Conservation (phyloP, 257 asterid genomes). For the Knoxia roxburghii region DNA sequence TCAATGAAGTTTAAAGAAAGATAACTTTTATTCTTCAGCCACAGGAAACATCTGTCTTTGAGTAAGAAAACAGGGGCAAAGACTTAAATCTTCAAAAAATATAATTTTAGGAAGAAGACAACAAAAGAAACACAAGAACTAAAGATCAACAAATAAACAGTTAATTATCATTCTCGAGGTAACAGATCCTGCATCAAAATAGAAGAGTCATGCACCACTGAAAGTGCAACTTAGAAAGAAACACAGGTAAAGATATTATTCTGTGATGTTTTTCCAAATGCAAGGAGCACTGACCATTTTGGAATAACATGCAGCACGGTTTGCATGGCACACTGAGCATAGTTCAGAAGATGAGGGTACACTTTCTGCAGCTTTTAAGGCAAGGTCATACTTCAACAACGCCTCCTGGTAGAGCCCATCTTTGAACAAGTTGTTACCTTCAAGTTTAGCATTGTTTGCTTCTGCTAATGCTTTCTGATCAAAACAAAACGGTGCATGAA, state of each 20-base stretch:
- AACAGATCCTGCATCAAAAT: not conserved
- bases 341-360: slow-evolving; percentile 57
- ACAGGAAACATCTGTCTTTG: not conserved
- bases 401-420: slow-evolving; percentile 73
- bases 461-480: slow-evolving; percentile 54
- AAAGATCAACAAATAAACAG: not conserved
- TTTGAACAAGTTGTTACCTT: slow-evolving; percentile 72
- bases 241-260: not conserved
- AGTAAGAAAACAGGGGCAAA: too few relatives aligned
- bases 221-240: not conserved
- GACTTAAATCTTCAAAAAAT: too few relatives aligned
- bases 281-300: slow-evolving; percentile 50
- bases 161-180: not conserved
- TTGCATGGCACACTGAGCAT: slow-evolving; percentile 72
- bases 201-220: not conserved
- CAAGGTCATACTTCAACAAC: slow-evolving; percentile 63
- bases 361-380: slow-evolving; percentile 59
- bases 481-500: slow-evolving; percentile 11
- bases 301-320: slow-evolving; percentile 86
- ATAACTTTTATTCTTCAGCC: too few relatives aligned
- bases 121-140: not conserved
- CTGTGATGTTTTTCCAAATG: too few relatives aligned
- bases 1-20: not conserved
- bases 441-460: slow-evolving; percentile 66
- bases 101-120: not conserved